A percentile compares a stretch with the other conserved stretches of the same genome.
Evolutionary conservation across 2,329 filamentous ascomycete species (phyloP).

Genomic region (Pseudogymnoascus sp.): DNA sequence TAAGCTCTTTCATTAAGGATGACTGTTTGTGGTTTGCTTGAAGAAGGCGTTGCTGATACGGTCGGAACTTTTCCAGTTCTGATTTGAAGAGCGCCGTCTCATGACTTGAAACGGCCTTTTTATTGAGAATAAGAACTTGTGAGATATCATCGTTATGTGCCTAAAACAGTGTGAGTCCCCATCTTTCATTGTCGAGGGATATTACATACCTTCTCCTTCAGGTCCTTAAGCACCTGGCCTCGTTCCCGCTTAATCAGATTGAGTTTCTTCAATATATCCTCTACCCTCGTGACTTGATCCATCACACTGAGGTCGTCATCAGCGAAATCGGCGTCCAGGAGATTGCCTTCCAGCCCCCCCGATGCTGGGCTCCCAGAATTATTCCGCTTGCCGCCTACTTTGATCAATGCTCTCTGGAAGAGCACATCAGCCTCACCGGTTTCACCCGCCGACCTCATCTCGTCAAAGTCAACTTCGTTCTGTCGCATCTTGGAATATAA

Average conservation of each 20-base stretch:
- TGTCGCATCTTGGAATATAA: slow-evolving; percentile 77
- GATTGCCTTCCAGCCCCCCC: slow-evolving; percentile 59
- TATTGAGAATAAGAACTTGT: slow-evolving; percentile 93
- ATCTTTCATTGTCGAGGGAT: background rate
- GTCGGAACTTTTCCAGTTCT: slow-evolving; percentile 94
- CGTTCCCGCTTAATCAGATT: slow-evolving; percentile 89
- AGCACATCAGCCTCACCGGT: slow-evolving; percentile 79
- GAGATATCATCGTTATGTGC: slow-evolving; percentile 96
- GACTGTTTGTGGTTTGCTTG: slow-evolving; percentile 95
- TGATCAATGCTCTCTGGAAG: slow-evolving; percentile 80
- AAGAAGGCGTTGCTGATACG: slow-evolving; percentile 82
- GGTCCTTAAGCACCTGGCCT: slow-evolving; percentile 84
- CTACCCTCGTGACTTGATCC: slow-evolving; percentile 82
- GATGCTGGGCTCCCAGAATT: slow-evolving; percentile 51
- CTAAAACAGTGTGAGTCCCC: slow-evolving; percentile 38
- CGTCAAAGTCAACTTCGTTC: slow-evolving; percentile 82
- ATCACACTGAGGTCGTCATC: slow-evolving; percentile 73
- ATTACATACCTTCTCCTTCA: slow-evolving; percentile 82
- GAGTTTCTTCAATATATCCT: slow-evolving; percentile 84
- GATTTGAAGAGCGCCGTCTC: slow-evolving; percentile 89
- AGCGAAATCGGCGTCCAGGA: slow-evolving; percentile 87
- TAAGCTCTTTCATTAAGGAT: slow-evolving; percentile 89
- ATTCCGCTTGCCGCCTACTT: slow-evolving; percentile 57
- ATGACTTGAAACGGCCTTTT: slow-evolving; percentile 88
- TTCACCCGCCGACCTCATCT: slow-evolving; percentile 87